Evolutionary conservation across 169 alveolate species (phyloP).

Genomic region (Plasmodium blacklocki): DNA sequence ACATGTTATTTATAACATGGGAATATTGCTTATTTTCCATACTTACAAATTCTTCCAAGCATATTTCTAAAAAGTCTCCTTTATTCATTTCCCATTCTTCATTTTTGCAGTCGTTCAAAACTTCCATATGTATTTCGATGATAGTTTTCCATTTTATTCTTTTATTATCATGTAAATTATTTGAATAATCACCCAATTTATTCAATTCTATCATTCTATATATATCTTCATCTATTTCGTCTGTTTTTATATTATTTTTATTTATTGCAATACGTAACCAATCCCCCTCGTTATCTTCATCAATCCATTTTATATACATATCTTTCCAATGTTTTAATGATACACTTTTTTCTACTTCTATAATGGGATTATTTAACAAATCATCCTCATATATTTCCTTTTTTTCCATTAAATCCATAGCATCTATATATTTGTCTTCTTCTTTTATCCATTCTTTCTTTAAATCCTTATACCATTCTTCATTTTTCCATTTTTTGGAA

Average conservation of each 20-base stretch:
- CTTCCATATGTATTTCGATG: neutral
- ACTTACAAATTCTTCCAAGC: neutral
- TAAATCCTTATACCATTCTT: neutral
- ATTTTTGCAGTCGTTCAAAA: neutral
- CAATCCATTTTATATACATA: neutral
- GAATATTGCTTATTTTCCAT: neutral
- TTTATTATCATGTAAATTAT: no score
- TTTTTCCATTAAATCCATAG: neutral
- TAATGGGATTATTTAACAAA: neutral
- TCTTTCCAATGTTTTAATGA: neutral
- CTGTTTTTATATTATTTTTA: neutral
- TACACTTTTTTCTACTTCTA: neutral
- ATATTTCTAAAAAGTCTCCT: neutral
- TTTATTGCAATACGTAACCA: neutral
- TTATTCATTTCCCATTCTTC: slow-evolving; percentile 3
- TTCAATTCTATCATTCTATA: neutral
- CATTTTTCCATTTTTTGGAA: neutral
- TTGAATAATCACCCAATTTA: no score
- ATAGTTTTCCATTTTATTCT: neutral
- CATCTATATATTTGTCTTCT: neutral
- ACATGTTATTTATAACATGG: neutral
- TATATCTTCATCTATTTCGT: neutral
- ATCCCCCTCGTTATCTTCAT: neutral
- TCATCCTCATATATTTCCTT: neutral
- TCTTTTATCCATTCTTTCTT: neutral